phyloP scores from a whole-genome alignment of 2,329 filamentous ascomycete species.

The Gaeumannomyces tritici region DNA sequence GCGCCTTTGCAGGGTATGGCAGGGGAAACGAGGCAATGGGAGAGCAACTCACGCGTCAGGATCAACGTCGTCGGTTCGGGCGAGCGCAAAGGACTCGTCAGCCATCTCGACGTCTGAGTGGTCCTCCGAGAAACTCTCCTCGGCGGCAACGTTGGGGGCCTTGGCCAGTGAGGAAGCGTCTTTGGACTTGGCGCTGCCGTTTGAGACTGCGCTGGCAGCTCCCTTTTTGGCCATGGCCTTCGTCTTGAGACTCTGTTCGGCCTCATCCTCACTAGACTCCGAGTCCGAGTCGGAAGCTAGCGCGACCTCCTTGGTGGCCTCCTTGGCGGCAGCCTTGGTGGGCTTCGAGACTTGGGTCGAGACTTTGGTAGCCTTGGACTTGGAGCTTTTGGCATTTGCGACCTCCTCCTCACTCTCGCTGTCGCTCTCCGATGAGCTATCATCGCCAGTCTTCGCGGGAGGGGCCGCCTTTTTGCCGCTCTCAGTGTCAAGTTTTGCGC shows the following conservation, averaged over 20 bases:
- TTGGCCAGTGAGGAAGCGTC: not conserved
- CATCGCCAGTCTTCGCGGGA: constrained; percentile 4
- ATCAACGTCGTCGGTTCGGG: not conserved
- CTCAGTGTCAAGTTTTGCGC: constrained; percentile 4
- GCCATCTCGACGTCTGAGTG: constrained; percentile 10
- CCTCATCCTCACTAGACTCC: constrained; percentile 7
- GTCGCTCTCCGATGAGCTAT: constrained; percentile 13
- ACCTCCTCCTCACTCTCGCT: constrained; percentile 17
- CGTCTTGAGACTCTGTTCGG: not conserved
- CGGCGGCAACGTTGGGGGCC: not conserved
- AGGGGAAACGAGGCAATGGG: not conserved
- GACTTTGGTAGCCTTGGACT: constrained; percentile 3
- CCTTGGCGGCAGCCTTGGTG: constrained; percentile 5
- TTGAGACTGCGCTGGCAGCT: not conserved
- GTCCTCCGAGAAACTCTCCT: not conserved
- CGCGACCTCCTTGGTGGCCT: constrained; percentile 5
- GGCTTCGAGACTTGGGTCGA: constrained; percentile 9
- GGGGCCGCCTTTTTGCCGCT: constrained; percentile 11
- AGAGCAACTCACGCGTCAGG: not conserved
- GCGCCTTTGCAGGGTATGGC: constrained; percentile 14
- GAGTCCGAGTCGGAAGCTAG: constrained; percentile 8
- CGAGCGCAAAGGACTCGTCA: constrained; percentile 26
- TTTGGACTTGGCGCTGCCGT: not conserved
- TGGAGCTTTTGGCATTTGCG: constrained; percentile 8
- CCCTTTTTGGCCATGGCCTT: not conserved